Conservation (phyloP, 768 basidiomycete species). For the Suillus sp. region DNA sequence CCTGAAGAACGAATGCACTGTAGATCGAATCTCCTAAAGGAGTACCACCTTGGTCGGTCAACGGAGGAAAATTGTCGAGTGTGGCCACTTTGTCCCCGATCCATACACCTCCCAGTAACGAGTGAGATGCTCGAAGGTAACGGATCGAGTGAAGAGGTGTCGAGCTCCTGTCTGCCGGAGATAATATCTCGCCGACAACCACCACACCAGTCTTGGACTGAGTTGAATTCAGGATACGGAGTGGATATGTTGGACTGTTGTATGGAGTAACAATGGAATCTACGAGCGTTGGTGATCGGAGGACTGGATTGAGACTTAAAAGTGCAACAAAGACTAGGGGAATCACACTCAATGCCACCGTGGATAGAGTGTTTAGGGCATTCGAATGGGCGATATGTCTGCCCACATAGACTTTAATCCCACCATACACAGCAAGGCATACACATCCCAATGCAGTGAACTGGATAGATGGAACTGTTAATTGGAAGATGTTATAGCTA, state of each 20-base stretch:
- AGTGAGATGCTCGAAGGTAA: constrained; percentile 66
- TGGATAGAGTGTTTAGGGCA: background rate
- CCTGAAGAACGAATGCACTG: constrained; percentile 82
- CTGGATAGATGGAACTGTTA: constrained; percentile 13
- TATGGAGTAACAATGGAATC: constrained; percentile 54
- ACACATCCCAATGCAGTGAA: constrained; percentile 29
- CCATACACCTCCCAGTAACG: constrained; percentile 80
- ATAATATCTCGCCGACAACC: constrained; percentile 73
- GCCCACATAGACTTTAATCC: background rate
- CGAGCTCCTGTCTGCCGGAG: constrained; percentile 37
- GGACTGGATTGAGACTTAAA: constrained; percentile 36
- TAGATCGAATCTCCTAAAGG: constrained; percentile 81
- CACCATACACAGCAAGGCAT: constrained; percentile 18
- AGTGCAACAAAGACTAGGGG: constrained; percentile 38
- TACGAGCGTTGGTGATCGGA: constrained; percentile 60
- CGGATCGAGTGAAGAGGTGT: constrained; percentile 49
- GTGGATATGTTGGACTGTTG: constrained; percentile 51
- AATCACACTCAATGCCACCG: constrained; percentile 13
- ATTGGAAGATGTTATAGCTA: background rate
- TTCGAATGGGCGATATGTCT: background rate
- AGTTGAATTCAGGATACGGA: constrained; percentile 68
- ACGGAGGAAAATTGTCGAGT: constrained; percentile 42
- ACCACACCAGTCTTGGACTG: constrained; percentile 80
- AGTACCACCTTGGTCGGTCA: constrained; percentile 53
- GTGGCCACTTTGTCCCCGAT: constrained; percentile 51